Conservation (phyloP, 1,284 basidiomycete species). For the Cryptococcus sp. region DNA sequence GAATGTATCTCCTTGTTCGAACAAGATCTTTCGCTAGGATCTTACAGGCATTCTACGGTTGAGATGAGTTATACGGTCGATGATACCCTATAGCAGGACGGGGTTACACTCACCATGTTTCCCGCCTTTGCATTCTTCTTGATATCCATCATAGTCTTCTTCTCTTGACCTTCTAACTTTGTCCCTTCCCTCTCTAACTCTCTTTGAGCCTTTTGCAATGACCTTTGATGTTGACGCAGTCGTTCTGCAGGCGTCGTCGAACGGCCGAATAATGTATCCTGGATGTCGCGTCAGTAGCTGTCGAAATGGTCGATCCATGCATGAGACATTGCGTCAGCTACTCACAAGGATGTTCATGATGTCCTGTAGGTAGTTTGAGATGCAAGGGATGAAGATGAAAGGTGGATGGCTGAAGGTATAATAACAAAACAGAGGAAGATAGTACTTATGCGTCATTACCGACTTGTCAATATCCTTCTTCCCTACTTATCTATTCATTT, state of each 20-base stretch:
- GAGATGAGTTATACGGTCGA: conserved; percentile 51
- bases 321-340: neutral
- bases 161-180: conserved; percentile 93
- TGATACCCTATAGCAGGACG: neutral
- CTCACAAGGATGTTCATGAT: conserved; percentile 40
- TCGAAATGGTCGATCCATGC: no score
- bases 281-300: no score
- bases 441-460: neutral
- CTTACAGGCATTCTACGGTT: conserved; percentile 86
- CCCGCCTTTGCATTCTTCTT: conserved; percentile 94
- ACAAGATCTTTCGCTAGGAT: conserved; percentile 99
- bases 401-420: neutral
- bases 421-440: neutral
- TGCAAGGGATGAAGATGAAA: neutral
- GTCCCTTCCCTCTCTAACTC: conserved; percentile 92
- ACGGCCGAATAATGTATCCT: conserved; percentile 93
- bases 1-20: conserved; percentile 86
- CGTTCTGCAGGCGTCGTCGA: conserved; percentile 93
- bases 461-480: no score
- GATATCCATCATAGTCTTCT: conserved; percentile 88
- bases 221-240: conserved; percentile 90
- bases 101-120: conserved; percentile 68
- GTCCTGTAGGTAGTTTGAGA: neutral
- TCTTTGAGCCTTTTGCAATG: conserved; percentile 91
- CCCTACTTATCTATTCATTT: no score